phyloP scores from a whole-genome alignment of 208 protist species.

The Entamoeba dispar region DNA sequence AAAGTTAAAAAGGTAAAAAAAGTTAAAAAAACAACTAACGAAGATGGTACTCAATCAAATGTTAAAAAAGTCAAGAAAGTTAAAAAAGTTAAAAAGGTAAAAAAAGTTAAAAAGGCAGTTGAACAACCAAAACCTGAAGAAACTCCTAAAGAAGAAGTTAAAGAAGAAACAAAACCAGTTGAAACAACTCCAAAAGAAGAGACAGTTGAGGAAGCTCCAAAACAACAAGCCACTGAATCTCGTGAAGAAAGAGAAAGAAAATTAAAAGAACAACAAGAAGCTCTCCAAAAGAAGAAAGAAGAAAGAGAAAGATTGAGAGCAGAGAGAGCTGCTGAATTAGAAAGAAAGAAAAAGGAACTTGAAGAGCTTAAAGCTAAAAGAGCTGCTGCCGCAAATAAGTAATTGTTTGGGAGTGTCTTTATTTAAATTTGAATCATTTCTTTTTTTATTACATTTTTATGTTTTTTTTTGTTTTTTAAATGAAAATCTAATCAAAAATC shows the following conservation, averaged over 20 bases:
- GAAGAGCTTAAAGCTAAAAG: neutral
- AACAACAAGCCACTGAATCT: neutral
- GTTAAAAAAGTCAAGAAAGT: neutral
- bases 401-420: too few species aligned
- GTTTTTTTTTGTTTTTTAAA: too few species aligned
- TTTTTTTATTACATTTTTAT: too few species aligned
- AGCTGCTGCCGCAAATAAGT: neutral
- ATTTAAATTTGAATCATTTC: too few species aligned
- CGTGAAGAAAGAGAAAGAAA: neutral
- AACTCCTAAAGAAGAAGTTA: neutral
- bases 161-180: neutral
- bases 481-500: neutral
- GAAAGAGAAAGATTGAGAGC: neutral
- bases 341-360: neutral
- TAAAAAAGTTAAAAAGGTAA: neutral
- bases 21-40: neutral
- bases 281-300: neutral
- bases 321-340: neutral
- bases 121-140: neutral
- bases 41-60: neutral
- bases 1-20: neutral
- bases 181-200: neutral
- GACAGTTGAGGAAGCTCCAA: neutral
- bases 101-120: neutral
- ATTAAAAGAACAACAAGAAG: neutral